A percentile compares a stretch with the other conserved stretches of the same genome.
phyloP scores from a whole-genome alignment of 2,329 filamentous ascomycete genomes.

The Claviceps pazoutovae region DNA sequence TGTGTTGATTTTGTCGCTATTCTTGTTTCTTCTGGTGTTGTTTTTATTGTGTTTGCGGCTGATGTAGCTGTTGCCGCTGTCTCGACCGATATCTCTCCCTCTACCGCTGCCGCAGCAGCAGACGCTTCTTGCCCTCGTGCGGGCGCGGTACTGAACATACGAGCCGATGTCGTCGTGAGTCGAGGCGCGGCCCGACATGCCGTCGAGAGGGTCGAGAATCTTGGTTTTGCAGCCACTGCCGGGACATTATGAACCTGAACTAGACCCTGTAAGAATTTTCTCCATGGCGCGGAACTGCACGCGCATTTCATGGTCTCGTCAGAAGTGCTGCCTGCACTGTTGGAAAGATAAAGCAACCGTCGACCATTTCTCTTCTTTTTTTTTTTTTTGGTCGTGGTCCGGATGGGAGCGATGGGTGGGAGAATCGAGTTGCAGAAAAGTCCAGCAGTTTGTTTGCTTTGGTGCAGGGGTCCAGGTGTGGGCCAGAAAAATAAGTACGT shows the following conservation, averaged over 20 bases:
- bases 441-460: no score
- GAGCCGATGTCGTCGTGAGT: not conserved
- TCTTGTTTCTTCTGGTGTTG: not conserved
- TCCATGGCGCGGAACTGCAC: slow-evolving; percentile 31
- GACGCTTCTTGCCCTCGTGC: not conserved
- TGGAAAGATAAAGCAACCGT: not conserved
- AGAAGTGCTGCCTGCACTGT: no score
- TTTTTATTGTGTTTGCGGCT: not conserved
- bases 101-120: not conserved
- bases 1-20: not conserved
- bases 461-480: no score
- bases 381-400: not conserved
- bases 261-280: slow-evolving; percentile 34
- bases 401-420: no score
- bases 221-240: not conserved
- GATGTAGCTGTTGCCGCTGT: not conserved
- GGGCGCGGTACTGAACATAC: not conserved
- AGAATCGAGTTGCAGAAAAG: no score
- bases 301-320: slow-evolving; percentile 28
- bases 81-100: not conserved
- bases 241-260: slow-evolving; percentile 24
- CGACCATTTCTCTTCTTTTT: not conserved
- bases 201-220: not conserved
- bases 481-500: no score
- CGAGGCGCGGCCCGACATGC: not conserved